Base-by-base conservation (phyloP, 2,329 filamentous ascomycete genomes). In the Lecanicillium sp. region DNA sequence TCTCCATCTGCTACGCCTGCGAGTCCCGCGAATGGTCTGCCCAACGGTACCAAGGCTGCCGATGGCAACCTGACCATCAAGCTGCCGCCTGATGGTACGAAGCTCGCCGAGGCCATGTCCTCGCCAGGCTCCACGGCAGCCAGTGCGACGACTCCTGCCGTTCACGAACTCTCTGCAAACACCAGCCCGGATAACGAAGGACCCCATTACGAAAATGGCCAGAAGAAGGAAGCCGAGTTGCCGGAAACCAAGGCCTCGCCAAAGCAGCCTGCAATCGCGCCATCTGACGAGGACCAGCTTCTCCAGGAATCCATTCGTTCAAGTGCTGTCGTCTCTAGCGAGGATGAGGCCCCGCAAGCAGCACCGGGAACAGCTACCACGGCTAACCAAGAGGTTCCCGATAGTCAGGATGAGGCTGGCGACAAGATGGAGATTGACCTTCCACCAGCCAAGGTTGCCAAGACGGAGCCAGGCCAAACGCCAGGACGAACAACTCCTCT, bases 121-220 rank as follows among this genome's bases (percentile, higher is more conserved):
- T 79, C 74, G 2, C 72, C 75, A 13, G 67, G 65, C 3, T 90
- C 86, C 5, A 88, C 83, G 22, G 74, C 80, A 2, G 80, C 81
- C 49, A 88, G 84, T 31, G 79, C 79, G 39, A 78, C 81, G 17
- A 92, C 86, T 1, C 83, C 86, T 2, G 74, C 72, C 27, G 71
- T 80, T 29, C 74, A 80, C 43, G 75, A 82, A 45, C 73, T 71
- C 6, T 88, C 84, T 2, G 77, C 83, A 1, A 80, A 83, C 48
- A 88, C 84, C 2, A 88, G 83, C 49, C 80, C 83, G 2, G 83
- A 84, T 39, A 75, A 82, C 39, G 82, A 87, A 35, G 71, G 68
- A 14, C 66, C 74, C 34, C 71, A 74, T 31, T 76, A 67, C 13
- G 69, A 79, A 25, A 61, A 62, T n/a, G 46, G 40, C 15, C 67